Evolutionary conservation across 2,329 filamentous ascomycete genomes (phyloP).

Genomic region (Cladosporium sp.): DNA sequence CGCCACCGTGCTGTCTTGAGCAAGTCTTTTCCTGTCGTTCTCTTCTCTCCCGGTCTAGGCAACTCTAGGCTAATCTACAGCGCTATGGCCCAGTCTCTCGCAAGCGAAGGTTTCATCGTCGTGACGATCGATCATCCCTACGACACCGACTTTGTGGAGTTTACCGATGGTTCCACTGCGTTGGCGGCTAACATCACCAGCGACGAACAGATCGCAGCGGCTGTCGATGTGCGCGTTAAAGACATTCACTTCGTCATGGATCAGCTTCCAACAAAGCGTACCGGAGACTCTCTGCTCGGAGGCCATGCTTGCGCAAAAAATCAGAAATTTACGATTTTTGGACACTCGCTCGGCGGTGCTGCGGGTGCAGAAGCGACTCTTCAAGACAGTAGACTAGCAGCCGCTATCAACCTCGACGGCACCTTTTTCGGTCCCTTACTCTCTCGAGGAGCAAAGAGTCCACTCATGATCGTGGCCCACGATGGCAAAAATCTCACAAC

Average conservation of each 20-base stretch:
- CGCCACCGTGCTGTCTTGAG: conserved; percentile 6
- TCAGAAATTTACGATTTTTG: conserved; percentile 31
- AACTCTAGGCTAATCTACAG: conserved; percentile 40
- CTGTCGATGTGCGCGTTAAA: conserved; percentile 14
- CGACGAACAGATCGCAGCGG: conserved; percentile 7
- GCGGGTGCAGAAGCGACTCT: conserved; percentile 31
- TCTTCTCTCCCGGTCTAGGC: conserved; percentile 42
- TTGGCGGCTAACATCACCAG: conserved; percentile 19
- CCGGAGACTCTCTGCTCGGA: background rate
- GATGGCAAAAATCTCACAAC: conserved; percentile 5
- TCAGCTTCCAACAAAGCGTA: conserved; percentile 18
- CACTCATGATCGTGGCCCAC: conserved; percentile 7
- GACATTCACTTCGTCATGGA: conserved; percentile 37
- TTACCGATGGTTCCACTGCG: conserved; percentile 37
- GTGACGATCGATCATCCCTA: conserved; percentile 46
- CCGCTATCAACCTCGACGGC: conserved; percentile 40
- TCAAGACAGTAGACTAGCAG: conserved; percentile 30
- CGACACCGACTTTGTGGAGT: conserved; percentile 42
- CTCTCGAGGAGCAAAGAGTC: conserved; percentile 7
- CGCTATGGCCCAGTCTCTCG: conserved; percentile 40
- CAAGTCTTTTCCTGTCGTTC: conserved; percentile 26
- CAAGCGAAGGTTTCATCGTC: conserved; percentile 42
- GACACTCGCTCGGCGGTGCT: conserved; percentile 31
- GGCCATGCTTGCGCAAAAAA: conserved; percentile 20
- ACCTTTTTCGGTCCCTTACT: conserved; percentile 8